Base-by-base conservation (phyloP, 768 basidiomycete species). In the Russula lepida region DNA sequence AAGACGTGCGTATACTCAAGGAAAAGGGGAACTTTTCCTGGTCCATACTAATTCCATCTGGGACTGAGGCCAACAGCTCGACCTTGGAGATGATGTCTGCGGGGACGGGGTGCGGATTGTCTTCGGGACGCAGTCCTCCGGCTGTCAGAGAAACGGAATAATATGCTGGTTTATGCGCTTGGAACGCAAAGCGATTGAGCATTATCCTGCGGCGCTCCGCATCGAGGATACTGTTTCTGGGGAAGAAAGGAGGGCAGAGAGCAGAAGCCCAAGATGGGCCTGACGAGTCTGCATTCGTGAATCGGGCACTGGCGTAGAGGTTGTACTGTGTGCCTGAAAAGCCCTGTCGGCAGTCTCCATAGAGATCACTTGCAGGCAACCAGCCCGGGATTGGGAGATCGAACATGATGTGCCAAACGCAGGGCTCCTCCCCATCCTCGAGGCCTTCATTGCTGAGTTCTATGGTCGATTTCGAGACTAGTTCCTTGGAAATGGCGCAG, bases 351-450 rank as follows among this genome's bases (percentile, higher is more conserved):
- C 64, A 67, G 17, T 77, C 70, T 27, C 84, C 82, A 60, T 83
- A 79, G 4, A 50, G 23, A 5, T 69, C 59, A 3, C 82, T 78
- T 1, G 79, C 77, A 8, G 93, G 93, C 3, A 97, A 78, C 94
- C 94, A 95, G 19, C 92, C 94, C 5, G 93, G 92, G n/a, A 95
- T 74, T 17, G 82, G 79, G 4, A 97, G 73, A 71, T 92, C 85
- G 71, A 95, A 95, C 19, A 85, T 76, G 58, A 92, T 76, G 65
- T 87, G 84, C 86, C 92, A 92, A 72, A 69, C 73, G 79, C 81
- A 84, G 54, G 81, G 81, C 59, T 75, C 74, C 53, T 73, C 76
- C 25, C 74, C 72, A 41, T 84, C 80, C 68, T 89, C 84, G 49
- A 79, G 77, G 17, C 80, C 84, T 63, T 85, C 84, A 70, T 86